phyloP scores from a whole-genome alignment of 2,329 filamentous ascomycete genomes.

The Fusarium odoratissimum region DNA sequence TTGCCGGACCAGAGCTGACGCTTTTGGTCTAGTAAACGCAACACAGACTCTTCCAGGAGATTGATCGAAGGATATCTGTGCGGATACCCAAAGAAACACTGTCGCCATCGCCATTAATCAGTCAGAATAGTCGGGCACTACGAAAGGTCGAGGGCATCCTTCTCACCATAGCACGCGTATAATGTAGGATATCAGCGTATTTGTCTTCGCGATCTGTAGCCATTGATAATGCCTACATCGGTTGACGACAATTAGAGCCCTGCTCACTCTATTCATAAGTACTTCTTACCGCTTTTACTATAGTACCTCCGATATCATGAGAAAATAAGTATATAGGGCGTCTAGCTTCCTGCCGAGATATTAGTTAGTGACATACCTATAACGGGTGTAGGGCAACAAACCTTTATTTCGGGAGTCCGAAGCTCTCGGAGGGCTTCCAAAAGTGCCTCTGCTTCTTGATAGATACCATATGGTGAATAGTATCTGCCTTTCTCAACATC shows the following conservation, averaged over 20 bases:
- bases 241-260: too few species aligned
- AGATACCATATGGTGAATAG: background rate
- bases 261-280: too few species aligned
- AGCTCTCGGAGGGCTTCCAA: background rate
- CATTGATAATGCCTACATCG: background rate
- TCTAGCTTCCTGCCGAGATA: background rate
- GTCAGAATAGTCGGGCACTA: too few species aligned
- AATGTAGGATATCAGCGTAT: background rate
- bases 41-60: background rate
- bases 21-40: background rate
- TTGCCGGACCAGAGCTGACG: background rate
- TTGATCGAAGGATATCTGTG: background rate
- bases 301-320: conserved; percentile 17
- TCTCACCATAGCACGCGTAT: background rate
- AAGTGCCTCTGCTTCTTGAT: background rate
- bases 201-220: background rate
- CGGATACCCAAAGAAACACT: background rate
- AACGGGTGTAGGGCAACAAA: background rate
- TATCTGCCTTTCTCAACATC: background rate
- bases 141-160: too few species aligned
- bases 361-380: too few species aligned
- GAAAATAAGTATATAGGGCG: conserved; percentile 10
- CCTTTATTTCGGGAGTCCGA: background rate
- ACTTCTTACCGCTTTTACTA: conserved; percentile 7
- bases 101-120: too few species aligned